Evolutionary conservation across 192 early-diverging fungal species (phyloP), one percentile per base, ranked within the genome.

Genomic region (Fimicolochytrium jonesii): DNA sequence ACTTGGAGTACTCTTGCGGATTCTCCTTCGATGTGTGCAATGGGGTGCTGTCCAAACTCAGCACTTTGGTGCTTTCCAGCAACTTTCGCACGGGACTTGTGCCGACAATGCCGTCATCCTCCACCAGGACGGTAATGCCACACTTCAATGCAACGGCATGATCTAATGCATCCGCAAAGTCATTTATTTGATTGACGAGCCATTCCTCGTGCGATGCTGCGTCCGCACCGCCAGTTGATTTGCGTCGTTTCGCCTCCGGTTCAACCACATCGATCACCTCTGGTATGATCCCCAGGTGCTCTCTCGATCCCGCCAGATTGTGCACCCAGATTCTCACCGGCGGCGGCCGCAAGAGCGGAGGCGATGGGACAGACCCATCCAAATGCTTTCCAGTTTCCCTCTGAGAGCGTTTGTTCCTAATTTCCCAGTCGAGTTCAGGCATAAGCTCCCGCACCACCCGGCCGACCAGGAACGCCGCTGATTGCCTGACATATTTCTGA

Each of bases 21-120:
- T n/a, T n/a, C n/a, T n/a, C n/a, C n/a, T n/a, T n/a, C n/a, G n/a
- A n/a, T n/a, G n/a, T n/a, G n/a, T n/a, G n/a, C n/a, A n/a, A n/a
- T n/a, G n/a, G n/a, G n/a, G n/a, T n/a, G n/a, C n/a, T n/a, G n/a
- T n/a, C n/a, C n/a, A n/a, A n/a, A n/a, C n/a, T n/a, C n/a, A n/a
- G n/a, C n/a, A n/a, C n/a, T n/a, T n/a, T n/a, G n/a, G n/a, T n/a
- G n/a, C n/a, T n/a, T n/a, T n/a, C n/a, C n/a, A n/a, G n/a, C n/a
- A n/a, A n/a, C n/a, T n/a, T n/a, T n/a, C n/a, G n/a, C n/a, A n/a
- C n/a, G n/a, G n/a, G 7, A 4, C 30, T 7, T 5, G 7, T 31
- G 28, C 26, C 50, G 7, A 52, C 50, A 32, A 52, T 52, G 26
- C 50, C 50, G 20, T 52, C 50, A 20, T 52, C 50, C 20, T 52